A percentile compares a stretch with the other conserved stretches of the same genome.
Evolutionary conservation across 2,329 filamentous ascomycete genomes (phyloP).

Genomic region (Penicillium sp.): DNA sequence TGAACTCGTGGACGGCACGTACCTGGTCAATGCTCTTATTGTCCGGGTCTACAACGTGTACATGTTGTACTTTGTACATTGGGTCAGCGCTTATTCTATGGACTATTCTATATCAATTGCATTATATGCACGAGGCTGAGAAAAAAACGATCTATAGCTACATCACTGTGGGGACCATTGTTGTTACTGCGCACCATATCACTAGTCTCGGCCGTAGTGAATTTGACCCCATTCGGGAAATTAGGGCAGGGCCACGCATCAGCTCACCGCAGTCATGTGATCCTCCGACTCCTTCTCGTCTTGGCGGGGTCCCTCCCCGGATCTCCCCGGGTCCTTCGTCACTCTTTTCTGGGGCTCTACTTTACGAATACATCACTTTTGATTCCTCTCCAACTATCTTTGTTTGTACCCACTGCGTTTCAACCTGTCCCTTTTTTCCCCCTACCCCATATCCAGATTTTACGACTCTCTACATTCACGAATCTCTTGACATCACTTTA

Average conservation of each 20-base stretch:
- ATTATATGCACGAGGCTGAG: neutral
- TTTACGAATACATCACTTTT: constrained; percentile 18
- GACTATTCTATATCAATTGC: neutral
- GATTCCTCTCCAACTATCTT: constrained; percentile 9
- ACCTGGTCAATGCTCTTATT: neutral
- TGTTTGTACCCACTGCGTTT: constrained; percentile 4
- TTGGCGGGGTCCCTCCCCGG: constrained; percentile 13
- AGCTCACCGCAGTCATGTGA: constrained; percentile 9
- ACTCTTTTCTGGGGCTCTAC: constrained; percentile 6
- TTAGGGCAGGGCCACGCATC: constrained; percentile 11
- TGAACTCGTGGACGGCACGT: constrained; percentile 7
- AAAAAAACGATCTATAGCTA: neutral
- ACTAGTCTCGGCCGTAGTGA: neutral
- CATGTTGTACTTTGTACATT: neutral
- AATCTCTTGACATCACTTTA: neutral
- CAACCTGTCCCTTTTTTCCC: neutral
- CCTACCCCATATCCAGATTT: neutral
- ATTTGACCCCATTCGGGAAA: neutral
- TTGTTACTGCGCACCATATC: neutral
- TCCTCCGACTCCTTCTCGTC: constrained; percentile 3
- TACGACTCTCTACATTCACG: neutral
- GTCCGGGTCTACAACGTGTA: neutral
- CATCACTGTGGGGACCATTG: constrained; percentile 1
- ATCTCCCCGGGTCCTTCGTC: constrained; percentile 7
- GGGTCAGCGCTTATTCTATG: neutral